Evolutionary conservation across 352 stramenopile genomes (phyloP).

Genomic region (Phytophthora cajani): DNA sequence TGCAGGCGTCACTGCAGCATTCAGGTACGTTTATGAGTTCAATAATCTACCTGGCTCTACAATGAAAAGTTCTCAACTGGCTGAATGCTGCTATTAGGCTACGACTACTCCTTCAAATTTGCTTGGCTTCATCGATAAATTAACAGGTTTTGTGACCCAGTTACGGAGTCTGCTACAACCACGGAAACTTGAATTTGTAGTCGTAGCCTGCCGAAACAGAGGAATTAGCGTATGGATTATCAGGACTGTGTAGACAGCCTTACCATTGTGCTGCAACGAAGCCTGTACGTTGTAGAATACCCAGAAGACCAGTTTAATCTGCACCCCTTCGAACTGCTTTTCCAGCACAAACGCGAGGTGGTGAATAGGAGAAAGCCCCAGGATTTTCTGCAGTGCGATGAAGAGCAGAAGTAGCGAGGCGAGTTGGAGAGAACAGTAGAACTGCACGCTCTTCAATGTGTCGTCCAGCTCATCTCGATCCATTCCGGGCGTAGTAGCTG

Average conservation of each 20-base stretch:
- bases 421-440: conserved; percentile 14
- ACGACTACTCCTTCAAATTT: background rate
- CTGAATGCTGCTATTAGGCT: background rate
- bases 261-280: conserved; percentile 6
- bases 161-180: background rate
- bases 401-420: conserved; percentile 7
- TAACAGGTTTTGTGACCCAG: too few species aligned
- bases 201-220: conserved; percentile 1
- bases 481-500: conserved; percentile 11
- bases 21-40: background rate
- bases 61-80: background rate
- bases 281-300: conserved; percentile 34
- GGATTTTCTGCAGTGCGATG: background rate
- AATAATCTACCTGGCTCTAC: background rate
- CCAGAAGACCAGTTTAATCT: conserved; percentile 42
- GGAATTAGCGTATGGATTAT: background rate
- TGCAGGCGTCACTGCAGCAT: background rate
- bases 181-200: conserved; percentile 9
- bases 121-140: background rate
- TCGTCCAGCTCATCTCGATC: background rate
- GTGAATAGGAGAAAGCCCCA: conserved; percentile 17
- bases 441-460: conserved; percentile 8
- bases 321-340: conserved; percentile 28
- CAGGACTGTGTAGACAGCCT: background rate
- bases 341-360: conserved; percentile 48